Evolutionary conservation across 2,329 filamentous ascomycete genomes (phyloP).

Genomic region (Fusarium scirpi): DNA sequence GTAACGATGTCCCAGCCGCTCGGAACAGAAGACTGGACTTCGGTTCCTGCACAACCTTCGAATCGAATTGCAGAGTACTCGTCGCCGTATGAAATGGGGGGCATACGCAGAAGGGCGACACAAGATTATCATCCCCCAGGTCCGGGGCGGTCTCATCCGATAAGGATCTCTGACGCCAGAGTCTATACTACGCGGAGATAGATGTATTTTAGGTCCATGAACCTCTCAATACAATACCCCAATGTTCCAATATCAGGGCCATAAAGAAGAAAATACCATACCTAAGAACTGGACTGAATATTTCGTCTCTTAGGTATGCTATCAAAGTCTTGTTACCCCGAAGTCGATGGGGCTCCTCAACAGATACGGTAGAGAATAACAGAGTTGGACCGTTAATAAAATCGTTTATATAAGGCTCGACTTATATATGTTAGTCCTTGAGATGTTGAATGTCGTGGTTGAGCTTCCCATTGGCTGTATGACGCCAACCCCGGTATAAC

Average conservation of each 20-base stretch:
- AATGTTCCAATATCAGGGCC: not conserved
- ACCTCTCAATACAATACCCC: not conserved
- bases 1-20: conserved; percentile 21
- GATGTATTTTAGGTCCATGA: not conserved
- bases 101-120: conserved; percentile 22
- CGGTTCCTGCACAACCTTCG: conserved; percentile 3
- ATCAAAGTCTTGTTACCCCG: not conserved
- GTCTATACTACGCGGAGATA: not conserved
- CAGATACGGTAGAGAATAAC: not conserved
- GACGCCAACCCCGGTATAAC: conserved; percentile 47
- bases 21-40: conserved; percentile 19
- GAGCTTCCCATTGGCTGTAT: conserved; percentile 34
- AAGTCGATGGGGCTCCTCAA: too few relatives aligned
- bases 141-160: conserved; percentile 3
- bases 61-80: conserved; percentile 15
- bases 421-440: not conserved
- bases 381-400: not conserved
- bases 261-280: not conserved
- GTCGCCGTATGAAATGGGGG: conserved; percentile 7
- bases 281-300: not conserved
- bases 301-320: not conserved
- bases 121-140: conserved; percentile 7
- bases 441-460: not conserved
- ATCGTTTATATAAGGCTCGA: not conserved
- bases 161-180: not conserved